Evolutionary conservation across 2,329 filamentous ascomycete genomes (phyloP), one percentile per base, ranked within the genome.

Genomic region (Fusarium anthophilum): DNA sequence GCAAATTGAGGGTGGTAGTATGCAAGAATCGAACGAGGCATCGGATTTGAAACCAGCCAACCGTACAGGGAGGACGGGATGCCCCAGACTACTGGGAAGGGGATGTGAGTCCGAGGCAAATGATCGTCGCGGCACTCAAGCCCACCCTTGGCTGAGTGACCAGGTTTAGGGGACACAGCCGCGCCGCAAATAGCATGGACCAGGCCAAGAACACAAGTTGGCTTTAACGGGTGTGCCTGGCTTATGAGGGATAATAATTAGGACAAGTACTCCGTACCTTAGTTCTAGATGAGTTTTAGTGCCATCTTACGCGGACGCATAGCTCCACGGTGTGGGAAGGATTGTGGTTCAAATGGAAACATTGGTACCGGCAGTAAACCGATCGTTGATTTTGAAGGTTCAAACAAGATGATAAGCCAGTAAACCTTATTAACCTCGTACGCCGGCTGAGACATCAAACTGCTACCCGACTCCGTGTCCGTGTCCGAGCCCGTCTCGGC

Each of bases 51-150:
- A 78, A 78, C 77, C 70, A 69, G 55, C 74, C 60, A 63, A 63
- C 63, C 41, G 44, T 45, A 65, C 53, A 64, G 51, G 62, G 63
- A 77, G 68, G 73, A 78, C 70, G 70, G 76, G 77, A 78, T 78
- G 72, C 76, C 72, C 77, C 77, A 78, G 77, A 78, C 65, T 73
- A 60, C 63, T 76, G 74, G 74, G 72, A 75, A 69, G 65, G 50
- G 66, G 55, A 71, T 66, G 60, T 48, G 51, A 72, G 58, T 53
- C 54, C 70, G 59, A 72, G 70, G 75, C 67, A 77, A 76, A 77
- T 78, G 77, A 78, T 78, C 77, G 74, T 74, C 77, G 64, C 77
- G 77, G 77, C 74, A 78, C 66, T 76, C 75, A 73, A 70, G 77
- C 67, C 69, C 60, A 72, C 68, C 73, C 65, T 45, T 68, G 66